Conservation (phyloP, 2,329 filamentous ascomycete species). For the Colletotrichum euphorbiae region DNA sequence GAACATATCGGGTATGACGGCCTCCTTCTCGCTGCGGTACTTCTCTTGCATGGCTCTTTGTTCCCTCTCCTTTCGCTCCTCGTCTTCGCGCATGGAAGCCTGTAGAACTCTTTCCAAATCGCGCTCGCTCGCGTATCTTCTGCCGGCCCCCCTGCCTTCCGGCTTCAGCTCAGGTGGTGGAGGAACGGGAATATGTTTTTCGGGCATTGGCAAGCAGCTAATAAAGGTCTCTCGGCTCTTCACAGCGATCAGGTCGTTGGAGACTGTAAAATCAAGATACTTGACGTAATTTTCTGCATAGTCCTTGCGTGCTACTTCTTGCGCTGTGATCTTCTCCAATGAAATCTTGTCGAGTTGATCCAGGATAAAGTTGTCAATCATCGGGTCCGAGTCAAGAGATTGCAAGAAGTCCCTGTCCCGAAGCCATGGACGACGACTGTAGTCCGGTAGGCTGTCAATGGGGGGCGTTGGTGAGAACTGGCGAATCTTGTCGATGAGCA, state of each 20-base stretch:
- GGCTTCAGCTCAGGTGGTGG: constrained; percentile 64
- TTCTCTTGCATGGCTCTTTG: constrained; percentile 73
- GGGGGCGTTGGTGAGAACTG: constrained; percentile 67
- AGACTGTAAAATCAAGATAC: constrained; percentile 68
- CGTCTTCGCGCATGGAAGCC: constrained; percentile 77
- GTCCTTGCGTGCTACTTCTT: constrained; percentile 52
- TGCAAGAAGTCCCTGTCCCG: constrained; percentile 59
- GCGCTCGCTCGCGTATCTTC: constrained; percentile 76
- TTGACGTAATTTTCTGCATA: constrained; percentile 62
- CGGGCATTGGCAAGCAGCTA: constrained; percentile 36
- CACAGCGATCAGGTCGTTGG: constrained; percentile 64
- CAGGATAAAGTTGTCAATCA: constrained; percentile 59
- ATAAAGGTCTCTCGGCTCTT: constrained; percentile 67
- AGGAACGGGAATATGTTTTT: constrained; percentile 34
- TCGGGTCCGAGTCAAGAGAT: constrained; percentile 53
- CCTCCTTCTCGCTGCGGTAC: constrained; percentile 81
- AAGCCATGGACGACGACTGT: constrained; percentile 59
- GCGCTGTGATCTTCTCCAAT: constrained; percentile 50
- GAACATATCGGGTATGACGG: constrained; percentile 77
- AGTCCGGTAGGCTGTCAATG: constrained; percentile 64
- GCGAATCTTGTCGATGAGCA: constrained; percentile 61
- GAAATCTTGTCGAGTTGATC: constrained; percentile 57
- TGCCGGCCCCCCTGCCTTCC: constrained; percentile 65
- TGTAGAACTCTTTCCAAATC: constrained; percentile 79
- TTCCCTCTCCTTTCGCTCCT: constrained; percentile 77